These are phyloP conservation scores for Syncephalastrum monosporum DNA, from an alignment of 371 early-diverging fungal genomes.

Conservation along the genomic window DNA sequence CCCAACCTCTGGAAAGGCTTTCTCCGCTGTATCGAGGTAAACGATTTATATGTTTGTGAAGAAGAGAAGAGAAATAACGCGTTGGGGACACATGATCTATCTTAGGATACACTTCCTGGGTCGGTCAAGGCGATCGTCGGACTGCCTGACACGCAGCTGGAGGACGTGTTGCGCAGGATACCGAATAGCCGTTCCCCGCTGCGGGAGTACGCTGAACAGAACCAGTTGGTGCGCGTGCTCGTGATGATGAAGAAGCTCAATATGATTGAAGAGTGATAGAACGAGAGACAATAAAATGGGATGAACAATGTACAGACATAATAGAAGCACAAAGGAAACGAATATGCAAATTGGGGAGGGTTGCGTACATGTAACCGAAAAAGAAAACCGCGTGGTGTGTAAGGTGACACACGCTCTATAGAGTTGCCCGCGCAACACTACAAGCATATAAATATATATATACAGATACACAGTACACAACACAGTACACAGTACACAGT, in stretches of 20 bases:
- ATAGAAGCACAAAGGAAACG: slow-evolving; percentile 1
- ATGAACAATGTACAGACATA: slow-evolving; percentile 1
- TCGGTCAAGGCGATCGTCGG: slow-evolving; percentile 56
- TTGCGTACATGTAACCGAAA: too few species aligned
- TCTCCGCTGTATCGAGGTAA: slow-evolving; percentile 60
- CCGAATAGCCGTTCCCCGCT: slow-evolving; percentile 51
- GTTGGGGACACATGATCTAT: neutral
- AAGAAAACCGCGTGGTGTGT: too few species aligned
- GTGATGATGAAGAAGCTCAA: slow-evolving; percentile 31
- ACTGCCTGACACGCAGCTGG: slow-evolving; percentile 59
- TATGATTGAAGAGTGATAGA: slow-evolving; percentile 21
- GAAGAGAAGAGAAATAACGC: neutral
- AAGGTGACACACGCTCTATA: too few species aligned
- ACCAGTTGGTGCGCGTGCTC: slow-evolving; percentile 21
- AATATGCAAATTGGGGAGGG: too few species aligned
- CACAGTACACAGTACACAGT: too few species aligned
- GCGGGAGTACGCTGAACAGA: slow-evolving; percentile 41
- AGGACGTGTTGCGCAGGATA: slow-evolving; percentile 53
- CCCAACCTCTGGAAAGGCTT: slow-evolving; percentile 80
- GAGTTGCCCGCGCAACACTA: too few species aligned
- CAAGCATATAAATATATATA: too few species aligned
- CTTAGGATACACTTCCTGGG: slow-evolving; percentile 51
- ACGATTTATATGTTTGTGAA: neutral
- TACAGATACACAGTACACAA: too few species aligned
- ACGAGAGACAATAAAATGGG: slow-evolving; percentile 1